Base-by-base conservation (phyloP, 2,329 filamentous ascomycete genomes). In the Pseudogymnoascus sp. region DNA sequence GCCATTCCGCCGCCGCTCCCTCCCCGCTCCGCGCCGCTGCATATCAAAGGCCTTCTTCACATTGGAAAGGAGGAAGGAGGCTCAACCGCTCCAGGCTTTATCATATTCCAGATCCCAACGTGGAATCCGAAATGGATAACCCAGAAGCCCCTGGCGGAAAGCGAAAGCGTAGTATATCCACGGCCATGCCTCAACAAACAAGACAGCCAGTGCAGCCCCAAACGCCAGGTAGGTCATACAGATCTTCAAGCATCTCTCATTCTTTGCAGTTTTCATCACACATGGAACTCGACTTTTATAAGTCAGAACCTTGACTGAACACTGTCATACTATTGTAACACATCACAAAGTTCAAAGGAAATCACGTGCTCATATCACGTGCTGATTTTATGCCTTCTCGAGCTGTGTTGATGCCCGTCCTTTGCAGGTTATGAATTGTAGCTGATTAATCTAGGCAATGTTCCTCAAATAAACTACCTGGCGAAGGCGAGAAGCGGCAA, bases 401-500 rank as follows among this genome's bases (percentile, higher is more conserved):
- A 57, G n/a, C 51, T 34, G 29, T 57, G 51, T 57, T 57, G 51
- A 57, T 34, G 51, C 29, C 10, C 16, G 12, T 36, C 3, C 12
- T 36, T 31, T 54, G n/a, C 47, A 34, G n/a, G 11, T 34, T 57
- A 57, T 57, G 51, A 57, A 34, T 16, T 57, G n/a, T 2, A 57
- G 51, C 51, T 57, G 5, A 57, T 57, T 57, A 14, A 57, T 34
- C 4, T 57, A 57, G 51, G 51, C 61, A 76, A 73, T 71, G 71
- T 68, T 71, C 63, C 71, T 36, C 76, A 77, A 60, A 83, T 85
- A 70, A 84, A 85, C 66, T 86, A 84, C 70, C 72, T 84, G 42
- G 75, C 79, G 12, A 79, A 76, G 65, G 73, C 77, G 16, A 77
- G 74, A 60, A 60, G 72, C n/a, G 75, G 77, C 21, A 79, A 77